These are phyloP conservation scores for Endoconidiophora polonica DNA, from an alignment of 2,329 filamentous ascomycete species.

Conservation along the genomic window DNA sequence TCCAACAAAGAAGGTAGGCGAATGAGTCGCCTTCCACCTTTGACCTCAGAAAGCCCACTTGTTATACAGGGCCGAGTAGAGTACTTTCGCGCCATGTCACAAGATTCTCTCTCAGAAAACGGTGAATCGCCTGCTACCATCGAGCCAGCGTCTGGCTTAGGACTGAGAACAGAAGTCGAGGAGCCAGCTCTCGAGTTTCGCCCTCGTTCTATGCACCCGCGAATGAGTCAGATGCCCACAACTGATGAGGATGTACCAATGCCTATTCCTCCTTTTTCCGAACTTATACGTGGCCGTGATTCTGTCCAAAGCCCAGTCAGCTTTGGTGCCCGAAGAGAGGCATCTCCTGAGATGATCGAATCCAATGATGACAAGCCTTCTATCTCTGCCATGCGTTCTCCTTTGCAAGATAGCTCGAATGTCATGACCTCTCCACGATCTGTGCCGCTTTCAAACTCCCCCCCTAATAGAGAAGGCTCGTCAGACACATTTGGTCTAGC, in stretches of 20 bases:
- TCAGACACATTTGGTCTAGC: conserved; percentile 24
- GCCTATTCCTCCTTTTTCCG: conserved; percentile 9
- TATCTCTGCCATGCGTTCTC: conserved; percentile 41
- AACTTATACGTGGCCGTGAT: conserved; percentile 10
- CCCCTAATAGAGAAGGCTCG: conserved; percentile 5
- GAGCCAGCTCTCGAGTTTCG: conserved; percentile 38
- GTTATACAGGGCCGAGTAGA: conserved; percentile 57
- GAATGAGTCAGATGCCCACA: conserved; percentile 47
- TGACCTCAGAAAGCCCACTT: conserved; percentile 69
- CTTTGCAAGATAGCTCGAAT: conserved; percentile 29
- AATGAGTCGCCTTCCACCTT: conserved; percentile 70
- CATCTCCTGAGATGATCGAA: conserved; percentile 31
- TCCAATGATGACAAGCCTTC: conserved; percentile 28
- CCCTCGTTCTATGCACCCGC: conserved; percentile 58
- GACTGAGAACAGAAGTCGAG: conserved; percentile 38
- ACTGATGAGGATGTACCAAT: conserved; percentile 19
- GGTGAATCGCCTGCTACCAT: conserved; percentile 14
- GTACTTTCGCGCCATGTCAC: conserved; percentile 62
- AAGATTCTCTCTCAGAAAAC: conserved; percentile 33
- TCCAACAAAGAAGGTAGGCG: conserved; percentile 56
- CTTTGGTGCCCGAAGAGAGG: conserved; percentile 40
- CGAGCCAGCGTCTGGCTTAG: conserved; percentile 24
- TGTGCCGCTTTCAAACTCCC: conserved; percentile 12
- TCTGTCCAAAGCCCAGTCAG: conserved; percentile 8
- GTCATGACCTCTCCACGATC: conserved; percentile 22